Evolutionary conservation across 345 rosid genomes (phyloP).

Genomic region (Linum trigynum): DNA sequence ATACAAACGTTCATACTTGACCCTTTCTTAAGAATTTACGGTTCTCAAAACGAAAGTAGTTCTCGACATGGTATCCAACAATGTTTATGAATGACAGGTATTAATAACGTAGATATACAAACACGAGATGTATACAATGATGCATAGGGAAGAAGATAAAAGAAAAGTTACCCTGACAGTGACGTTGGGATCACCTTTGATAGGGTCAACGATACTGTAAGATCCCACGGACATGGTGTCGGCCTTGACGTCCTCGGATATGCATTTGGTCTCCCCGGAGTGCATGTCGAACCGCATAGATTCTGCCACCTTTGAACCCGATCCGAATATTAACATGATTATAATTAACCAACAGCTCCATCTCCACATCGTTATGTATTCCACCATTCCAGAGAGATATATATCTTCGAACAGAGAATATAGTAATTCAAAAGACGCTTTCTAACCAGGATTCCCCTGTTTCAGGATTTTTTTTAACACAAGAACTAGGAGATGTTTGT

Average conservation of each 20-base stretch:
- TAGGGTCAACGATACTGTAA: slow-evolving; percentile 57
- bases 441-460: neutral
- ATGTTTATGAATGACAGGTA: too few relatives aligned
- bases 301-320: slow-evolving; percentile 8
- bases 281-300: slow-evolving; percentile 67
- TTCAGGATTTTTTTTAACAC: neutral
- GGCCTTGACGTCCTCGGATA: slow-evolving; percentile 76
- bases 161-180: slow-evolving; percentile 44
- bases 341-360: slow-evolving; percentile 2
- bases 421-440: too few relatives aligned
- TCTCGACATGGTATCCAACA: too few relatives aligned
- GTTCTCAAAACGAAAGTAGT: too few relatives aligned
- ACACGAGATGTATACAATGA: neutral
- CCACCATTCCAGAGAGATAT: neutral
- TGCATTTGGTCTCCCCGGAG: slow-evolving; percentile 78
- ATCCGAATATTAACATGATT: slow-evolving; percentile 18
- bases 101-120: neutral
- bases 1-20: too few relatives aligned
- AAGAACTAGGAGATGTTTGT: too few relatives aligned
- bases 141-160: neutral
- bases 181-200: slow-evolving; percentile 60
- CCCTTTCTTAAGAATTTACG: too few relatives aligned
- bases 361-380: neutral
- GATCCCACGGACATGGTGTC: slow-evolving; percentile 82
- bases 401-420: too few relatives aligned